Base-by-base conservation (phyloP, 2,329 filamentous ascomycete species). In the Aspergillus phoenicis region DNA sequence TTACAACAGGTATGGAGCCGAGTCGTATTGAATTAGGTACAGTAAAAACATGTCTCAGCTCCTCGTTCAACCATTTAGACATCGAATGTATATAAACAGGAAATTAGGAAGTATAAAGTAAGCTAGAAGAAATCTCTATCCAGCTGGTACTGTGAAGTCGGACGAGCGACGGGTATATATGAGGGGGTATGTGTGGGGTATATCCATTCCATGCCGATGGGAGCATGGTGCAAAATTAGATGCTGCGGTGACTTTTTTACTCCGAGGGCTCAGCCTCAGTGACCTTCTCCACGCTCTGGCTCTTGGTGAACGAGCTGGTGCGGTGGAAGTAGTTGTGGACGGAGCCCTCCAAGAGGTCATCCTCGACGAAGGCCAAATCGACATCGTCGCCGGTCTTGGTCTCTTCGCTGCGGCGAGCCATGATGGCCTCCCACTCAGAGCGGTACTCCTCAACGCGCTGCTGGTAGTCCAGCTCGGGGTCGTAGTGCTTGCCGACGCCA, bases 401-500 rank as follows among this genome's bases (percentile, higher is more conserved):
- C 53, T 56, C 53, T 28, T 56, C 39, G 39, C 39, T 47, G 39
- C 41, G 24, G 6, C 53, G 53, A 7, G 53, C 39, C 53, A 56
- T 56, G 39, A 36, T 56, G 41, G 22, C 30, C 53, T 56, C 53
- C 53, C 53, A 56, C 26, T 56, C 53, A 22, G 15, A 4, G 53
- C 53, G 53, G 53, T 56, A 56, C 26, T 56, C 53, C 33, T 45
- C 38, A 39, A 56, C 10, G 17, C 53, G 53, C 53, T 56, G 53
- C 39, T 56, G 53, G 53, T 56, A 56, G 41, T 56, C 53, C 10
- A 56, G 17, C 53, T 56, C 53, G 10, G 53, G 53, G 26, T 56
- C 26, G n/a, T 56, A 56, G 41, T 56, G 24, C 53, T 56, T 56
- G 28, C 39, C 39, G 8, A 41, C 53, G n/a, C 53, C 53, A 13